Percentiles rank a stretch among this genome's conserved stretches.
Evolutionary conservation across 768 basidiomycete species (phyloP).

Genomic region (Boletus tylopilopsis): DNA sequence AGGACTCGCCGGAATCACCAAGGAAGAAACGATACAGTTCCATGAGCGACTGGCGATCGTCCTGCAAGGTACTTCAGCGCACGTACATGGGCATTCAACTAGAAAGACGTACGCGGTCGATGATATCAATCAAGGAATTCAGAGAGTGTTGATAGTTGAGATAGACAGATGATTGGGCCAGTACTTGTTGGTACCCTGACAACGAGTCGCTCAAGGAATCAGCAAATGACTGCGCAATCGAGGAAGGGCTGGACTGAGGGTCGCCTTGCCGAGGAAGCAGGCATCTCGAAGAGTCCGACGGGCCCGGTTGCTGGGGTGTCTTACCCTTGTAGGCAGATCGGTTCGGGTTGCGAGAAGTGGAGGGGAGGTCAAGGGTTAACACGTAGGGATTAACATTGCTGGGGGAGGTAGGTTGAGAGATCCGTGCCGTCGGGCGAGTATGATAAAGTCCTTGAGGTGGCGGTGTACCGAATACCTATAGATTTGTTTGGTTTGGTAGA

Average conservation of each 20-base stretch:
- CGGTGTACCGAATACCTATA: constrained; percentile 74
- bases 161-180: constrained; percentile 51
- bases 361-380: constrained; percentile 19
- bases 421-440: constrained; percentile 43
- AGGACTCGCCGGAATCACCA: constrained; percentile 20
- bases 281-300: constrained; percentile 58
- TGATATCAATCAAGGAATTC: constrained; percentile 75
- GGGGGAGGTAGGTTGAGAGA: constrained; percentile 27
- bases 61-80: constrained; percentile 39
- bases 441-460: constrained; percentile 80
- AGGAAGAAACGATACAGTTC: constrained; percentile 71
- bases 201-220: constrained; percentile 17
- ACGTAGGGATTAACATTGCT: constrained; percentile 15
- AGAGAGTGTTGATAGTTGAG: constrained; percentile 77
- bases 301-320: constrained; percentile 47
- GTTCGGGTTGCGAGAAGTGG: constrained; percentile 40
- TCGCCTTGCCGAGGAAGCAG: constrained; percentile 39
- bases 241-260: constrained; percentile 18
- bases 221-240: constrained; percentile 16
- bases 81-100: background rate
- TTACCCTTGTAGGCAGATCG: constrained; percentile 48
- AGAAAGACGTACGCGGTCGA: constrained; percentile 60
- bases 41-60: constrained; percentile 69
- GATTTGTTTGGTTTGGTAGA: constrained; percentile 5
- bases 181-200: constrained; percentile 16